These are phyloP conservation scores for cucumber (Cucumis sativus) DNA, from an alignment of 306 rosid genomes.

Conservation along the genomic window Cucumber_9930_V3 NC_026657.2:22478501-22479000, in stretches of 20 bases:
- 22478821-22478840: neutral
- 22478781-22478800: neutral
- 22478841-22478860: neutral
- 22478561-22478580: slow-evolving; percentile 83
- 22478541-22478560: slow-evolving; percentile 74
- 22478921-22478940: too few species aligned
- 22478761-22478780: slow-evolving; percentile 10
- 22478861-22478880: too few species aligned
- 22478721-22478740: slow-evolving; percentile 76
- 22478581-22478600: neutral
- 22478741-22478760: slow-evolving; percentile 85
- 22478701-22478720: slow-evolving; percentile 86
- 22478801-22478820: neutral
- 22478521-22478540: slow-evolving; percentile 78
- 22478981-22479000: too few species aligned
- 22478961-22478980: too few species aligned
- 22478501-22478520: slow-evolving; percentile 72
- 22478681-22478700: slow-evolving; percentile 67
- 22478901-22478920: too few species aligned
- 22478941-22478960: too few species aligned
- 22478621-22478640: neutral
- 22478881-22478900: neutral
- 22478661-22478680: slow-evolving; percentile 88
- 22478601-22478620: neutral
- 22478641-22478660: slow-evolving; percentile 31